Conservation (phyloP, 805 yeast species). For the Barnettozyma pratensis region DNA sequence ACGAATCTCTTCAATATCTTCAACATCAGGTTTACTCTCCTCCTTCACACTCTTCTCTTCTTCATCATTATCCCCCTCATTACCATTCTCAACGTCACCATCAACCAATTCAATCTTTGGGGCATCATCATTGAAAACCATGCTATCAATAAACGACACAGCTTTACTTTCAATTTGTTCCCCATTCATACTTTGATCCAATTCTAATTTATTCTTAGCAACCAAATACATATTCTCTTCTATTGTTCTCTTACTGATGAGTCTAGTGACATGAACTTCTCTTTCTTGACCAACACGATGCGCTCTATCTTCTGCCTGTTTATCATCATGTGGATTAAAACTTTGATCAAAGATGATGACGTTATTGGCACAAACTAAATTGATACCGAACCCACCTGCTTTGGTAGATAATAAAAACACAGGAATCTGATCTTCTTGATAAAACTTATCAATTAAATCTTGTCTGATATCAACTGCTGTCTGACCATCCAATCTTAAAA, state of each 20-base stretch:
- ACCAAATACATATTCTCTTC: conserved; percentile 85
- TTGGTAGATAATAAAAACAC: conserved; percentile 87
- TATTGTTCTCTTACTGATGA: conserved; percentile 69
- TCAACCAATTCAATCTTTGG: conserved; percentile 1
- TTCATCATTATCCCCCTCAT: neutral
- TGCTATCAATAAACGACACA: conserved; percentile 30
- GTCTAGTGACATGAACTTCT: conserved; percentile 72
- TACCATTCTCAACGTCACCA: neutral
- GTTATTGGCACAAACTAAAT: conserved; percentile 88
- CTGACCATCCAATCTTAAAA: conserved; percentile 85
- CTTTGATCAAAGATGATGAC: conserved; percentile 91
- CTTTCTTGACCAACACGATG: conserved; percentile 94
- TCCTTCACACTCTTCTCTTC: neutral
- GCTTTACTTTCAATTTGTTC: conserved; percentile 25
- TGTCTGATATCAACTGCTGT: conserved; percentile 93
- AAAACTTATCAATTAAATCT: conserved; percentile 81
- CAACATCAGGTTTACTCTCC: neutral
- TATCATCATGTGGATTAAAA: conserved; percentile 97
- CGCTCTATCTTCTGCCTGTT: conserved; percentile 98
- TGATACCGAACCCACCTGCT: conserved; percentile 99
- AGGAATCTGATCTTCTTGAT: conserved; percentile 76
- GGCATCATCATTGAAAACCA: conserved; percentile 42
- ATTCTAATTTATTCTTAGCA: conserved; percentile 86
- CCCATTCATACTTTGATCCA: conserved; percentile 46
- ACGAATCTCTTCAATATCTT: neutral